A percentile compares a stretch with the other conserved stretches of the same genome.
These are phyloP conservation scores for Fusarium buharicum DNA, from an alignment of 2,329 filamentous ascomycete genomes.

Conservation along the genomic window DNA sequence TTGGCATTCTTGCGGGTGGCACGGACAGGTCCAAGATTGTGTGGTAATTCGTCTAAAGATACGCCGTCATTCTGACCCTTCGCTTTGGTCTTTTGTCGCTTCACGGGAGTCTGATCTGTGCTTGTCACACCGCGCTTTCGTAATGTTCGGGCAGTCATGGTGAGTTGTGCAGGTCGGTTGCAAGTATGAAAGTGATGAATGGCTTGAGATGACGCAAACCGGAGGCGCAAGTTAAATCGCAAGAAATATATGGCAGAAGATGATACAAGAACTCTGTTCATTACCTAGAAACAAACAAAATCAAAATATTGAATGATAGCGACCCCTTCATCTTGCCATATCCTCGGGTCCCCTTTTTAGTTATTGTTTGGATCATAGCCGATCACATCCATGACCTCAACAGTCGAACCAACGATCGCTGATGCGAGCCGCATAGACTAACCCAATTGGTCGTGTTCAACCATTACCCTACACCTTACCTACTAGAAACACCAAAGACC, in stretches of 20 bases:
- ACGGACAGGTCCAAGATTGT: conserved; percentile 32
- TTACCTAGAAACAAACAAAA: not conserved
- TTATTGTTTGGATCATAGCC: conserved; percentile 3
- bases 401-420: conserved; percentile 34
- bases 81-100: conserved; percentile 18
- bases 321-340: not conserved
- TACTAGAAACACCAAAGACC: not conserved
- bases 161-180: not conserved
- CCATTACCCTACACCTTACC: conserved; percentile 1
- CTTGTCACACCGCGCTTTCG: conserved; percentile 22
- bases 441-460: not conserved
- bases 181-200: conserved; percentile 1
- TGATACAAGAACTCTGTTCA: conserved; percentile 6
- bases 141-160: conserved; percentile 28
- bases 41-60: conserved; percentile 29
- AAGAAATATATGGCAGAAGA: not conserved
- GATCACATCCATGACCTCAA: conserved; percentile 38
- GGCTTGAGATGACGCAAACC: conserved; percentile 1
- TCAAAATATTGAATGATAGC: not conserved
- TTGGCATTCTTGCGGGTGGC: conserved; percentile 5
- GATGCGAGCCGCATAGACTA: conserved; percentile 8
- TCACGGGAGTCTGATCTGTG: not conserved
- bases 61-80: not conserved
- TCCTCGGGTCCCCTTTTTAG: not conserved
- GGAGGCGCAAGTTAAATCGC: not conserved